Evolutionary conservation across 495 filamentous ascomycete genomes (phyloP), one percentile per base, ranked within the genome.

Genomic region (Penicillium psychrofluorescens): DNA sequence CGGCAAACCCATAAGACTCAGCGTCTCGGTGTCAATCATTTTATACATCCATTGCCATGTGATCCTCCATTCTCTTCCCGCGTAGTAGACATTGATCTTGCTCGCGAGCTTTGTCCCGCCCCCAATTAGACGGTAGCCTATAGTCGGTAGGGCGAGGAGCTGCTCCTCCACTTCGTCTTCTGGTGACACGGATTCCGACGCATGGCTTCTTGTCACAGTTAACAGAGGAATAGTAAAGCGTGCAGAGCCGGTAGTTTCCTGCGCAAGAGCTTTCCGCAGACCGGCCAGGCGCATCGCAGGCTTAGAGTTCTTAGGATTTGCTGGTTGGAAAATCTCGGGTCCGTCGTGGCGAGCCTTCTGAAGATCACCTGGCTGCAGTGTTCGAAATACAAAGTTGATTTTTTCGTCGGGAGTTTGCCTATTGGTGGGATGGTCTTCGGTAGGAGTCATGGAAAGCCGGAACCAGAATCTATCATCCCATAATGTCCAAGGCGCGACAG

Each of bases 391-490:
- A 1, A 83, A 16, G 3, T 54, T 41, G 11, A 61, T 11, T 11
- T 32, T 46, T 31, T 11, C 34, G 27, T 35, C 28, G 8, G 16
- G 7, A 9, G 45, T 28, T 16, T 41, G 36, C 4, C 11, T 43
- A 50, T 51, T 2, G 57, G 53, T 1, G 32, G 35, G 7, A 71
- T 49, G 11, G 53, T 57, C 48, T 74, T 68, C 22, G 22, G 22
- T 22, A 22, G 53, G 47, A 36, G 11, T 22, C 11, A 56, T 8
- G 43, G 55, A 49, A 9, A 88, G 34, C 4, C 81, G 76, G 31
- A 95, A 64, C 91, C 91, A 97, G 67, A 76, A 95, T 8, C 91
- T 77, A 8, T 83, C 77, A 58, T 97, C 91, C 77, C 80, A 95
- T 1, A 92, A 67, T 3, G 29, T 48, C 63, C 67, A 66, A 1